phyloP scores from a whole-genome alignment of 148 eudicot genomes.

The Simmondsia chinensis region DNA sequence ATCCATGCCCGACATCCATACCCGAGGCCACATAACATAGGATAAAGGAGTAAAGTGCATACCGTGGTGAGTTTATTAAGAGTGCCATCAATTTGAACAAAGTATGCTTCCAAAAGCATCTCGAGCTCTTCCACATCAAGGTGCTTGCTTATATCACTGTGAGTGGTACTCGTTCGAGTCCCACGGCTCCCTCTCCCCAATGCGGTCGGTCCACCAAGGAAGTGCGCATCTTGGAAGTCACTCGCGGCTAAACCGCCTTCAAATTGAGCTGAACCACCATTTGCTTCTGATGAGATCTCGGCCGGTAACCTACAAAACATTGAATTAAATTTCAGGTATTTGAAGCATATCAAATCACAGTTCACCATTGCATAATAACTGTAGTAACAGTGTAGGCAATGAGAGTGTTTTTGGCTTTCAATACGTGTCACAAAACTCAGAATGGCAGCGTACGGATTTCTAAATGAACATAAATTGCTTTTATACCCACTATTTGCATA shows the following conservation, averaged over 20 bases:
- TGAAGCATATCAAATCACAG: too few species aligned
- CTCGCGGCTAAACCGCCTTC: constrained; percentile 34
- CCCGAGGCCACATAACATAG: too few species aligned
- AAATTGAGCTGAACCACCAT: constrained; percentile 34
- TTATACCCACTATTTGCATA: too few species aligned
- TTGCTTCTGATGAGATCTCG: constrained; percentile 42
- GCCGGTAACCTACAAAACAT: constrained; percentile 47
- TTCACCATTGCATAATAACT: too few species aligned
- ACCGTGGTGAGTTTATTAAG: constrained; percentile 91
- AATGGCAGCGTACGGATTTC: too few species aligned
- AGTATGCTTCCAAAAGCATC: constrained; percentile 98
- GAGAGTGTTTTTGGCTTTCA: too few species aligned
- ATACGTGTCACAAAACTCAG: too few species aligned
- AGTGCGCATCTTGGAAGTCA: constrained; percentile 33
- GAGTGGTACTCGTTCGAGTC: constrained; percentile 75
- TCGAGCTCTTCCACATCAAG: constrained; percentile 99
- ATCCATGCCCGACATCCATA: too few species aligned
- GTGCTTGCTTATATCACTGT: constrained; percentile 64
- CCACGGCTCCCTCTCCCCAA: constrained; percentile 62
- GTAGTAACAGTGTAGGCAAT: too few species aligned
- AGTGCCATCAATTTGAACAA: constrained; percentile 97
- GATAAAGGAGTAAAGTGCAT: too few species aligned
- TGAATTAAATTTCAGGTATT: not conserved
- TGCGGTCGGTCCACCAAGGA: constrained; percentile 30
- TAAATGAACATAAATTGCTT: too few species aligned